Evolutionary conservation across 371 early-diverging fungal species (phyloP).

Genomic region (Actinomucor elegans): DNA sequence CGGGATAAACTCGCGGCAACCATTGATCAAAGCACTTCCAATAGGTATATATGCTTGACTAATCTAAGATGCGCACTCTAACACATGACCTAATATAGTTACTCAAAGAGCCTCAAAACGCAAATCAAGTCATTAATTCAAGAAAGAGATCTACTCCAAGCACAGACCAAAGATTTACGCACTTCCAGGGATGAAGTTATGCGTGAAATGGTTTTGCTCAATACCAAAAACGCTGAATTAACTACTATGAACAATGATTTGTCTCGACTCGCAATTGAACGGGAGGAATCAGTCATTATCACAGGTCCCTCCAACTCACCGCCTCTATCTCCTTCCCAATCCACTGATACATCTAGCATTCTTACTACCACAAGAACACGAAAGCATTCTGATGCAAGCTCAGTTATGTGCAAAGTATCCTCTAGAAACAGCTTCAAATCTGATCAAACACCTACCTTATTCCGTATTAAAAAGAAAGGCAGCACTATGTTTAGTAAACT

Average conservation of each 20-base stretch:
- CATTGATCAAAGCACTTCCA: constrained; percentile 6
- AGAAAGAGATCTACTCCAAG: constrained; percentile 24
- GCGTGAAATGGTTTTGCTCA: constrained; percentile 54
- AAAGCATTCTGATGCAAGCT: constrained; percentile 19
- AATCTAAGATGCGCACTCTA: background rate
- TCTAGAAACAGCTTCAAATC: constrained; percentile 16
- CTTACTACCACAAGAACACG: constrained; percentile 2
- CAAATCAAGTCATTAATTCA: constrained; percentile 23
- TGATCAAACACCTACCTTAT: constrained; percentile 13
- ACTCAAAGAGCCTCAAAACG: constrained; percentile 20
- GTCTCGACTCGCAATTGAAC: constrained; percentile 41
- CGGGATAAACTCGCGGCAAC: constrained; percentile 18
- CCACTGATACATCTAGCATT: background rate
- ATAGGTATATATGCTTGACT: background rate
- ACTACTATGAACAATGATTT: constrained; percentile 57
- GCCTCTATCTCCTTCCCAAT: constrained; percentile 15
- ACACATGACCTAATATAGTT: background rate
- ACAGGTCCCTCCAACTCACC: constrained; percentile 1
- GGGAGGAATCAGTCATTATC: constrained; percentile 13
- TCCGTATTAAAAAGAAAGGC: constrained; percentile 26
- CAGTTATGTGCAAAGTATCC: constrained; percentile 17
- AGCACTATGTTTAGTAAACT: constrained; percentile 24
- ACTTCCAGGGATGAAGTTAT: constrained; percentile 39
- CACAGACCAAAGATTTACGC: constrained; percentile 20
- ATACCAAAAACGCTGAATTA: constrained; percentile 54